These are phyloP conservation scores for Exophiala sideris DNA, from an alignment of 2,329 filamentous ascomycete species.

Conservation along the genomic window DNA sequence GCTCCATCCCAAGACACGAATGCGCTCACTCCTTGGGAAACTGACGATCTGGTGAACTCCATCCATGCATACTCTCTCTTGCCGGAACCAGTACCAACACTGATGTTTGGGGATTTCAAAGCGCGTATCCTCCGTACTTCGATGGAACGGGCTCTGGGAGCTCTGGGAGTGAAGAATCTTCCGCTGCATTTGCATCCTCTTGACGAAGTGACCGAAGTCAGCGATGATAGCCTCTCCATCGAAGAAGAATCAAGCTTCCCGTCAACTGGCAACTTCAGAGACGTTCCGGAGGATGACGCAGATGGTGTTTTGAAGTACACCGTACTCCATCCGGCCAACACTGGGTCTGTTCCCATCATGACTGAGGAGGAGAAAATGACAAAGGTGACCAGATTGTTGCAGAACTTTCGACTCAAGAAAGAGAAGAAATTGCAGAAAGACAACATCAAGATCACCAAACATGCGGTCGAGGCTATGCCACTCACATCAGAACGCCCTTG, in stretches of 20 bases:
- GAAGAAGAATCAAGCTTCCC: too few species aligned
- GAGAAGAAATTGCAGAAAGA: neutral
- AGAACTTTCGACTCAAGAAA: neutral
- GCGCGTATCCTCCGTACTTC: neutral
- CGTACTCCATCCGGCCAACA: too few species aligned
- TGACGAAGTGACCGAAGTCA: too few species aligned
- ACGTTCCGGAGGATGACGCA: neutral
- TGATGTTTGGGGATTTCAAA: neutral
- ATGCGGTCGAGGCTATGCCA: neutral
- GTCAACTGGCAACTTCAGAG: too few species aligned
- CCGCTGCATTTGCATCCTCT: too few species aligned
- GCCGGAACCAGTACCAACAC: neutral
- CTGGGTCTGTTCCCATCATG: neutral
- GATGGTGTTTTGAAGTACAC: neutral
- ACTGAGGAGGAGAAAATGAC: neutral
- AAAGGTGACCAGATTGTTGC: neutral
- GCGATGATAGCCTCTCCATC: too few species aligned
- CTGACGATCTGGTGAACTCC: conserved; percentile 7
- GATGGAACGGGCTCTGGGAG: neutral
- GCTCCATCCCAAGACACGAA: conserved; percentile 1
- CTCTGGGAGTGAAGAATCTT: neutral
- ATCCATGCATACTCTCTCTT: neutral
- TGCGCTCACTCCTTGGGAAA: conserved; percentile 2
- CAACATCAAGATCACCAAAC: neutral
- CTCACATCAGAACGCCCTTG: too few species aligned